Evolutionary conservation across 2,329 filamentous ascomycete species (phyloP), one percentile per base, ranked within the genome.

Genomic region (Sporothrix schenckii): DNA sequence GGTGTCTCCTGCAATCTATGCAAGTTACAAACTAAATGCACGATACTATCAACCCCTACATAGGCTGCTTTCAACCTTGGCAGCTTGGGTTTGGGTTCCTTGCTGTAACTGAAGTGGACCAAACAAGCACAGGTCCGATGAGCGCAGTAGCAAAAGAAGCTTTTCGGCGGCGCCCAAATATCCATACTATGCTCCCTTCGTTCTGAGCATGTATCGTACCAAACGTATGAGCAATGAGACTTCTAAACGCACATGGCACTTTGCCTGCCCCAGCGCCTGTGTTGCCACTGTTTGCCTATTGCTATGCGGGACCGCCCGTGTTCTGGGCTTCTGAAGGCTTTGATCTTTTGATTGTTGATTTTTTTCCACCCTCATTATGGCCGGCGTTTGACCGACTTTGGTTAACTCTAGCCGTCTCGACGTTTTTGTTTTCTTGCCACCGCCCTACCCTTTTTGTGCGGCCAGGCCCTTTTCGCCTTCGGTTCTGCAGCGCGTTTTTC

Each of bases 1-100:
- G 44, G 7, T 65, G 44, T 65, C 60, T 65, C 24, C 41, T 63
- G 60, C 60, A 49, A 49, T 49, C 30, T 63, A 21, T 10, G 19
- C 27, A 30, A 30, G 3, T 3, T 30, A 30, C 34, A 5, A 34
- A 34, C 34, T 34, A 34, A 34, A 34, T 34, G 34, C 34, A 34
- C 34, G 34, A 34, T 34, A 34, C 34, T 34, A 34, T 5, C 34
- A 7, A 1, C 1, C 7, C 34, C 4, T 34, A 34, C 34, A 6
- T 7, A 34, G 34, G 7, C 34, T 34, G 6, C 34, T 7, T 34
- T 9, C 34, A 50, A n/a, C 4, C 49, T 50, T 10, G 24, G 24
- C 24, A 24, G 24, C 24, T 24, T 24, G 24, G 24, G 24, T 24
- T 24, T 24, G 41, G 41, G 3, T 10, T 9, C 49, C 49, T 19